Conservation (phyloP, 2,329 filamentous ascomycete species). For the Nannizziopsis barbatae region DNA sequence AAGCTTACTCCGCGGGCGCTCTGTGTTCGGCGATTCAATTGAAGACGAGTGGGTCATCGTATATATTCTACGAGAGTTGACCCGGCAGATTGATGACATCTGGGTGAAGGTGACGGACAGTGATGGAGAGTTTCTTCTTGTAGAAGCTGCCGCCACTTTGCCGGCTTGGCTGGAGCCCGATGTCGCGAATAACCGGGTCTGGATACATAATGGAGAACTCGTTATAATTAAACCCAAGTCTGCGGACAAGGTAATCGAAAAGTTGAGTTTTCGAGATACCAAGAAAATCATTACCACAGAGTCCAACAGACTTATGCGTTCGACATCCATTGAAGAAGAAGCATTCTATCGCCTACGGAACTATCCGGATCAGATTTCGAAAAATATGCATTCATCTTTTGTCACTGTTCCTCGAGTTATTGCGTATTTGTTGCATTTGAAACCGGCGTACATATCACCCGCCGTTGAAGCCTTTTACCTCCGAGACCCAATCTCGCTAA, state of each 20-base stretch:
- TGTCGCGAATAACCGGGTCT: conserved; percentile 70
- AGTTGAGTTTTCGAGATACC: conserved; percentile 55
- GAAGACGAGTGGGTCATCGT: conserved; percentile 98
- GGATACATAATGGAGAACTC: conserved; percentile 70
- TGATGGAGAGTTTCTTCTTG: conserved; percentile 89
- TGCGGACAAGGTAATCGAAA: conserved; percentile 28
- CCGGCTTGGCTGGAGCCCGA: conserved; percentile 89
- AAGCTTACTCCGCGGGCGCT: conserved; percentile 59
- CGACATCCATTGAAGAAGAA: conserved; percentile 66
- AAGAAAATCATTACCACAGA: conserved; percentile 48
- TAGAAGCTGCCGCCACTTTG: conserved; percentile 80
- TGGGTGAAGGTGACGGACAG: conserved; percentile 79
- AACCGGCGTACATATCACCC: conserved; percentile 65
- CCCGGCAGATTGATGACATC: conserved; percentile 56
- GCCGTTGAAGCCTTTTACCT: conserved; percentile 89
- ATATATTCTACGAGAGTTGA: conserved; percentile 73
- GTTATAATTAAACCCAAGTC: conserved; percentile 52
- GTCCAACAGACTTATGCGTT: conserved; percentile 54
- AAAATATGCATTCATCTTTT: conserved; percentile 64
- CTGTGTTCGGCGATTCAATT: conserved; percentile 85
- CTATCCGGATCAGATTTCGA: conserved; percentile 64
- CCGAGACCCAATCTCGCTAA: conserved; percentile 66
- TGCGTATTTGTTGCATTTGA: conserved; percentile 64
- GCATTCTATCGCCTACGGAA: conserved; percentile 80
- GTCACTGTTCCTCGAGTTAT: conserved; percentile 69